These are phyloP conservation scores for Penicillium sp. DNA, from an alignment of 2,329 filamentous ascomycete species.

Conservation along the genomic window DNA sequence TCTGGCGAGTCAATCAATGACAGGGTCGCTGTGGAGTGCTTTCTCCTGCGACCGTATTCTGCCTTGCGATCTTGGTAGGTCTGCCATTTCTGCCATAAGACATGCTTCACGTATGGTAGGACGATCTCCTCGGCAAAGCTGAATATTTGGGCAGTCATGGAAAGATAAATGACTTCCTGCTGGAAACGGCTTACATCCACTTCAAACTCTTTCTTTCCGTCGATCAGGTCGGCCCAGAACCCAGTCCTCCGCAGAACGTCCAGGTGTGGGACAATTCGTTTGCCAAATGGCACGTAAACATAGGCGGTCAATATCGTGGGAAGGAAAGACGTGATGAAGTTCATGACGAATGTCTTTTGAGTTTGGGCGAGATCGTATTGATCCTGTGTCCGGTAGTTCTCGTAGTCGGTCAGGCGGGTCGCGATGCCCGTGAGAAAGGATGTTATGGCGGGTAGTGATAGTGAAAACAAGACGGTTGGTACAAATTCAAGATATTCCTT, in stretches of 20 bases:
- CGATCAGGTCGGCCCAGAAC: conserved; percentile 24
- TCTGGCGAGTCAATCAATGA: conserved; percentile 66
- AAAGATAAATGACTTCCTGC: conserved; percentile 93
- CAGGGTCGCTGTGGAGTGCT: conserved; percentile 42
- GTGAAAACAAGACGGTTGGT: conserved; percentile 82
- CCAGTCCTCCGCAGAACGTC: conserved; percentile 71
- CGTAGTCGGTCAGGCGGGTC: conserved; percentile 71
- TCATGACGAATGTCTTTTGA: conserved; percentile 90
- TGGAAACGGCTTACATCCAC: conserved; percentile 81
- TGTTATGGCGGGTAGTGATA: conserved; percentile 74
- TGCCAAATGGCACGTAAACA: conserved; percentile 89
- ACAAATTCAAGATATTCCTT: conserved; percentile 82
- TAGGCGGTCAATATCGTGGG: conserved; percentile 91
- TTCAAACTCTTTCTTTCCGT: conserved; percentile 61
- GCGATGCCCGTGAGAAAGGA: conserved; percentile 74
- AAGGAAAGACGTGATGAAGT: conserved; percentile 94
- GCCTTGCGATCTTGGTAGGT: conserved; percentile 27
- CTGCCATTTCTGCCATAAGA: conserved; percentile 69
- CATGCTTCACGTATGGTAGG: conserved; percentile 80
- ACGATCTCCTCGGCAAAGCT: conserved; percentile 82
- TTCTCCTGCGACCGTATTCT: conserved; percentile 36
- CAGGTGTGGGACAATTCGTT: conserved; percentile 78
- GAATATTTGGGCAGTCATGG: conserved; percentile 88
- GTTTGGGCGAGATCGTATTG: conserved; percentile 81
- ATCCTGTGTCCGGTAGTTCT: conserved; percentile 90